Evolutionary conservation across 2,329 filamentous ascomycete genomes (phyloP).

Genomic region (Penicillium sp.): DNA sequence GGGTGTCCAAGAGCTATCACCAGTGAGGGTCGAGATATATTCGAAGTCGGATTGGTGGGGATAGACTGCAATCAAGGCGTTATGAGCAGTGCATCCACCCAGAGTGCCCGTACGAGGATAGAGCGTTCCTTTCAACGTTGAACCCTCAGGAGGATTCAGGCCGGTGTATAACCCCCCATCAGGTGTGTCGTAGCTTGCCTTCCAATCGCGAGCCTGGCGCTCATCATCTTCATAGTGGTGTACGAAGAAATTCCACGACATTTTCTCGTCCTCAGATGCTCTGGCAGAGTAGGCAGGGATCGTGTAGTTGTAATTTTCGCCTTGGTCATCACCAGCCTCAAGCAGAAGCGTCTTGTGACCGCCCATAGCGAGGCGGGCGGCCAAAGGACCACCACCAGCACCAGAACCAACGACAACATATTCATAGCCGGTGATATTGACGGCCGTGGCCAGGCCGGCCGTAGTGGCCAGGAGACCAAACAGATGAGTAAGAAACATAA

Average conservation of each 20-base stretch:
- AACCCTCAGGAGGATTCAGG: slow-evolving; percentile 53
- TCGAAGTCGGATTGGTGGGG: slow-evolving; percentile 61
- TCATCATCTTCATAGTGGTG: slow-evolving; percentile 29
- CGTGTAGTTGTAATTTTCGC: slow-evolving; percentile 22
- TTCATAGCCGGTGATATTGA: slow-evolving; percentile 21
- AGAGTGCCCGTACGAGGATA: slow-evolving; percentile 59
- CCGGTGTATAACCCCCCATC: slow-evolving; percentile 55
- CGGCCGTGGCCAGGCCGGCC: too few relatives aligned
- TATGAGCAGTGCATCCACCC: slow-evolving; percentile 61
- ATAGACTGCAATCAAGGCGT: slow-evolving; percentile 60
- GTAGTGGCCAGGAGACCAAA: too few relatives aligned
- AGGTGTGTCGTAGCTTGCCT: slow-evolving; percentile 42
- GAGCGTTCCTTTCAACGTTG: slow-evolving; percentile 53
- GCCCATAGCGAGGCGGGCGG: slow-evolving; percentile 30
- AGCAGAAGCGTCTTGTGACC: slow-evolving; percentile 35
- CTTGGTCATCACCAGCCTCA: slow-evolving; percentile 35
- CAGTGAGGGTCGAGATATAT: slow-evolving; percentile 57
- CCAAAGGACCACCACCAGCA: slow-evolving; percentile 34
- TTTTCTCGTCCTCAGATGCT: slow-evolving; percentile 23
- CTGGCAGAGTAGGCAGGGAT: slow-evolving; percentile 24
- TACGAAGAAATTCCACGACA: slow-evolving; percentile 34
- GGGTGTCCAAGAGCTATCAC: slow-evolving; percentile 58
- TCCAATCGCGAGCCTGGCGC: slow-evolving; percentile 27
- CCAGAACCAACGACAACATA: slow-evolving; percentile 39
- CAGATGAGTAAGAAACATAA: too few relatives aligned